A percentile compares a stretch with the other conserved stretches of the same genome.
These are phyloP conservation scores for Aquilaria agallochum DNA, from an alignment of 441 rosid species.

Conservation along the genomic window DNA sequence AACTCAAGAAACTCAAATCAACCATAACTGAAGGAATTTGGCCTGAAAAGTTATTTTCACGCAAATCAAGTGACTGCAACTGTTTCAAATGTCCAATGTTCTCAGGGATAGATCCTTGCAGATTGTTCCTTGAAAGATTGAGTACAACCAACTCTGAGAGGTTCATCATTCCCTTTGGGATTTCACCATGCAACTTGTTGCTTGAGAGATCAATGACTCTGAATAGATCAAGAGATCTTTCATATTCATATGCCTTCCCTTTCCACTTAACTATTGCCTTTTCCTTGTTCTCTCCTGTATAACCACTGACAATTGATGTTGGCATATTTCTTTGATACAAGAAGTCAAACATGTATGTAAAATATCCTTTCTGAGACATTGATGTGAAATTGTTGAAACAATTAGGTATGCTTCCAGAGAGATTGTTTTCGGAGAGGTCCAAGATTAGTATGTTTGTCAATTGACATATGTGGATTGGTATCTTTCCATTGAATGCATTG, in stretches of 20 bases:
- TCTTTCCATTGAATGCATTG: constrained; percentile 18
- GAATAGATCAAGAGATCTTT: constrained; percentile 5
- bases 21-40: no score
- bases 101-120: constrained; percentile 12
- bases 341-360: not conserved
- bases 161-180: constrained; percentile 6
- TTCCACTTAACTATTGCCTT: constrained; percentile 5
- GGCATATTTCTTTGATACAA: not conserved
- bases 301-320: not conserved
- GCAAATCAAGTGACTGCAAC: not conserved
- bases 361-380: not conserved
- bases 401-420: not conserved
- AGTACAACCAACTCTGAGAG: constrained; percentile 15
- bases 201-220: constrained; percentile 19
- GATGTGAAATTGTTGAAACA: constrained; percentile 7
- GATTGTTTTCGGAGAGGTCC: not conserved
- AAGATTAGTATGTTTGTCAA: no score
- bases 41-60: constrained; percentile 1
- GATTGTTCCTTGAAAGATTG: constrained; percentile 20
- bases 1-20: no score
- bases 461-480: constrained; percentile 8
- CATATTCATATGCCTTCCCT: constrained; percentile 3
- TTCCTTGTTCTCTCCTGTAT: not conserved
- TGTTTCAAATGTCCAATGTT: constrained; percentile 11
- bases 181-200: constrained; percentile 11